A percentile compares a stretch with the other conserved stretches of the same genome.
Conservation (phyloP, 805 yeast species). For the Spathaspora arborariae region DNA sequence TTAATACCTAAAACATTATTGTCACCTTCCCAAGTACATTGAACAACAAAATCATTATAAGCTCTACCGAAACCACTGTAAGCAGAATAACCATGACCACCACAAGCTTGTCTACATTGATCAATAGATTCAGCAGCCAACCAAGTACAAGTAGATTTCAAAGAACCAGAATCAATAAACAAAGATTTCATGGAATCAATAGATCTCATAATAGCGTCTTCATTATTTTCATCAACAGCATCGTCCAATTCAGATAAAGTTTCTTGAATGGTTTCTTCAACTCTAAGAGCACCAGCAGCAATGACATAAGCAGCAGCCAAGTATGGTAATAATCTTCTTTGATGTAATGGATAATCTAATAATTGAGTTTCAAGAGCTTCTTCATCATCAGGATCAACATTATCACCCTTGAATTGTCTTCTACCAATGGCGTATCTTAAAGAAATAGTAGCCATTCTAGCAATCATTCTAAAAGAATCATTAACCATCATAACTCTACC, state of each 20-base stretch:
- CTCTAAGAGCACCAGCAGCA: slow-evolving; percentile 35
- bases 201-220: slow-evolving; percentile 25
- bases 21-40: slow-evolving; percentile 50
- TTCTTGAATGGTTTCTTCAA: slow-evolving; percentile 29
- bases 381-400: slow-evolving; percentile 17
- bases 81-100: slow-evolving; percentile 45
- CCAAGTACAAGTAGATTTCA: slow-evolving; percentile 45
- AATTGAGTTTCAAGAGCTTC: slow-evolving; percentile 35
- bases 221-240: slow-evolving; percentile 33
- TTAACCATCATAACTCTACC: slow-evolving; percentile 45
- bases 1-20: slow-evolving; percentile 42
- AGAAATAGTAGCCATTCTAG: slow-evolving; percentile 41
- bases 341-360: slow-evolving; percentile 44
- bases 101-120: slow-evolving; percentile 43
- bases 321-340: slow-evolving; percentile 42
- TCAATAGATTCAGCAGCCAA: slow-evolving; percentile 39
- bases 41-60: slow-evolving; percentile 44
- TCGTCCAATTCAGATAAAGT: slow-evolving; percentile 32
- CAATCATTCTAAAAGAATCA: slow-evolving; percentile 41
- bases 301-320: slow-evolving; percentile 39
- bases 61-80: slow-evolving; percentile 45
- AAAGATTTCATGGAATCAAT: slow-evolving; percentile 39
- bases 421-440: slow-evolving; percentile 44
- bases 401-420: slow-evolving; percentile 39
- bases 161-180: slow-evolving; percentile 42